A percentile compares a stretch with the other conserved stretches of the same genome.
These are phyloP conservation scores for Blastomyces percursus DNA, from an alignment of 2,329 filamentous ascomycete species.

Conservation along the genomic window DNA sequence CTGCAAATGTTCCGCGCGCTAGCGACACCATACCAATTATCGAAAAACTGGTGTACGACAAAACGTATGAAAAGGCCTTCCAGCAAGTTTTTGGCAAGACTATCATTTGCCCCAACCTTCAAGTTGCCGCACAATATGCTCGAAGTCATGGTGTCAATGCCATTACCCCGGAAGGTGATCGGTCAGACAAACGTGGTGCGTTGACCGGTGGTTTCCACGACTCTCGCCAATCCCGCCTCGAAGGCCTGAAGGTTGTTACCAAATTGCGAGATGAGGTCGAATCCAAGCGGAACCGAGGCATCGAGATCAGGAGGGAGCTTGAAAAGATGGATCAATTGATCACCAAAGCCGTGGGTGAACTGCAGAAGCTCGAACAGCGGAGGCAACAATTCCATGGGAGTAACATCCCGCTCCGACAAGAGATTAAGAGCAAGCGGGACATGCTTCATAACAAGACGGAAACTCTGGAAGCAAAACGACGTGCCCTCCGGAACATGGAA, in stretches of 20 bases:
- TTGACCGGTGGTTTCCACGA: slow-evolving; percentile 94
- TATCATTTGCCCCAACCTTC: slow-evolving; percentile 82
- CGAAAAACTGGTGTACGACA: slow-evolving; percentile 70
- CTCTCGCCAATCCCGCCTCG: slow-evolving; percentile 71
- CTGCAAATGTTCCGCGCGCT: slow-evolving; percentile 67
- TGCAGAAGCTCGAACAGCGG: slow-evolving; percentile 72
- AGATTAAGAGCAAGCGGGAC: slow-evolving; percentile 63
- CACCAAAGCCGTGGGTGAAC: slow-evolving; percentile 69
- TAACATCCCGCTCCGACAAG: slow-evolving; percentile 66
- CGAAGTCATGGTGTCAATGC: slow-evolving; percentile 84
- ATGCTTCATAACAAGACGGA: slow-evolving; percentile 63
- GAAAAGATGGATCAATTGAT: slow-evolving; percentile 80
- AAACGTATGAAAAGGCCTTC: slow-evolving; percentile 70
- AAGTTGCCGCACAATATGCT: slow-evolving; percentile 80
- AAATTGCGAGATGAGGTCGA: slow-evolving; percentile 69
- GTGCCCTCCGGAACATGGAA: slow-evolving; percentile 55
- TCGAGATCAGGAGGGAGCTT: slow-evolving; percentile 57
- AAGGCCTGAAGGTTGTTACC: slow-evolving; percentile 64
- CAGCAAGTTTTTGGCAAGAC: slow-evolving; percentile 92
- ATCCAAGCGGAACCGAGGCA: slow-evolving; percentile 50
- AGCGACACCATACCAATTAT: slow-evolving; percentile 81
- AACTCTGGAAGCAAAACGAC: slow-evolving; percentile 61
- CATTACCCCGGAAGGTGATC: slow-evolving; percentile 90
- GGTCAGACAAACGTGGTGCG: slow-evolving; percentile 87
- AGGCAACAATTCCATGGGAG: slow-evolving; percentile 68